Percentiles rank a stretch among this genome's conserved stretches.
These are phyloP conservation scores for Berkeleyomyces rouxiae DNA, from an alignment of 2,329 filamentous ascomycete species.

Conservation along the genomic window DNA sequence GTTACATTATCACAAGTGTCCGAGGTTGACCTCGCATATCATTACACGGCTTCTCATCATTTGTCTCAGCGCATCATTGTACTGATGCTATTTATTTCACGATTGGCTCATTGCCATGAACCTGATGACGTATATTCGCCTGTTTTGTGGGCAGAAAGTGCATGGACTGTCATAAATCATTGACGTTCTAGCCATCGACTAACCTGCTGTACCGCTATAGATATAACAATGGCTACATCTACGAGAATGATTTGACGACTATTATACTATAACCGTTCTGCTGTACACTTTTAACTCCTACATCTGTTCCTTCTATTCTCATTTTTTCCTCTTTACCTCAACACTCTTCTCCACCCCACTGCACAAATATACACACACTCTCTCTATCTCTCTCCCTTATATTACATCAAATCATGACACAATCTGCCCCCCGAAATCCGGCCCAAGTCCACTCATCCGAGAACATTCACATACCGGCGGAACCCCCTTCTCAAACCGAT, in stretches of 20 bases:
- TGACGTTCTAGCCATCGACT: background rate
- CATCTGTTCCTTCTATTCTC: background rate
- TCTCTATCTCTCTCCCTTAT: background rate
- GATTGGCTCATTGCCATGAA: background rate
- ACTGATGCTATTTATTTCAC: background rate
- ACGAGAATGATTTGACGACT: slow-evolving; percentile 1
- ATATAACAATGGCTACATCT: background rate
- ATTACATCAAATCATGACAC: background rate
- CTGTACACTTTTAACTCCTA: background rate
- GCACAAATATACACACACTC: background rate
- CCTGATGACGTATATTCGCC: background rate
- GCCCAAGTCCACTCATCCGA: background rate
- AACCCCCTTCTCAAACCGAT: background rate
- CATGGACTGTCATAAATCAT: background rate
- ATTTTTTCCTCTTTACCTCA: background rate
- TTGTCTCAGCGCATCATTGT: background rate
- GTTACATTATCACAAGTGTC: background rate
- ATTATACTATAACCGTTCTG: background rate
- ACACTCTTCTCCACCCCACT: background rate
- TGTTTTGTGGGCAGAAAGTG: background rate
- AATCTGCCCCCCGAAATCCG: background rate
- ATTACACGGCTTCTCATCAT: background rate
- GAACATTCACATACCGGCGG: background rate
- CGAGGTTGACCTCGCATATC: background rate
- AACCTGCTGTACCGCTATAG: background rate